Base-by-base conservation (phyloP, 108 stramenopile genomes). In the Seminavis robusta region DNA sequence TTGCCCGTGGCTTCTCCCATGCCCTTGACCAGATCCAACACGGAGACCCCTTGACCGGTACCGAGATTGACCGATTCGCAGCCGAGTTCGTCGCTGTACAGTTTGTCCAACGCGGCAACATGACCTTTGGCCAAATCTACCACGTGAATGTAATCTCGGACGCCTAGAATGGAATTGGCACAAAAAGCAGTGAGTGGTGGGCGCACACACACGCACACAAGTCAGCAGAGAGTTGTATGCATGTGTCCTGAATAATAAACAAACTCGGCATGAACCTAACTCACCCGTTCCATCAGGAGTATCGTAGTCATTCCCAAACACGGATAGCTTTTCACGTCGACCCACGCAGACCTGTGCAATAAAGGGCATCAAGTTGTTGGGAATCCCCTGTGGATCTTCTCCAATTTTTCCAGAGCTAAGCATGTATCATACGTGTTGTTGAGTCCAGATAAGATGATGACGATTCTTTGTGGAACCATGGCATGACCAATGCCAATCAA, bases 81-180 rank as follows among this genome's bases (percentile, higher is more conserved):
- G 10, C 92, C 92, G 21, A 77, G 61, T 4, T 24, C 56, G 15
- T 72, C 56, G 7, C 50, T 47, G 56, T 90, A 83, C 28, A 97
- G 66, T 47, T 91, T 88, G 34, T 95, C 80, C 34, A 99, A 56
- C 0, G 98, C 98, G 20, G 86, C 88, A 3, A 95, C 87, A 57
- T 99, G 98, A 16, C 98, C 98, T 52, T 81, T 84, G 20, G 98
- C 99, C 47, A 98, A 81, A 73, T 99, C 99, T 1, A 98, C 92
- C 0, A 99, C 99, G 62, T 99, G 99, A 49, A 99, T 96, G 77
- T 98, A 99, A 70, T 99, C 99, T n/a, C 99, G 75, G 6, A 98
- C 93, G 21, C 91, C 63, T 56, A 17, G 8, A 31, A 6, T 17
- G 2, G 50, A 24, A 24, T 28, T 15, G 1, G 21, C 11, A 44